Percentiles rank a stretch among this genome's conserved stretches.
Conservation (phyloP, 2,329 filamentous ascomycete species). For the Neofusicoccum sp. region DNA sequence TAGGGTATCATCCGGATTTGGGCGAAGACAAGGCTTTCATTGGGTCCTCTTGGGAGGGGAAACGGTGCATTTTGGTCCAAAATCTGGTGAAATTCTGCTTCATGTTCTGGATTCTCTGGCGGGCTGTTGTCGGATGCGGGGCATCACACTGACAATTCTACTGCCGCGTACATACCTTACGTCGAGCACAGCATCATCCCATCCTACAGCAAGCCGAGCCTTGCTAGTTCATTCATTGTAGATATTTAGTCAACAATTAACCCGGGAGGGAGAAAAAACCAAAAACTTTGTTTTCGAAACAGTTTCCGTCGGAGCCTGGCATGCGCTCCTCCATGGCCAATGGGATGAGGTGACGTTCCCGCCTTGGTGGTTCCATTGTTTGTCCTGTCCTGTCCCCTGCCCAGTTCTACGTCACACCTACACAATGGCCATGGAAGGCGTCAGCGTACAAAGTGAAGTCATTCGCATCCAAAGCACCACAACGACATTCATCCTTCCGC, state of each 20-base stretch:
- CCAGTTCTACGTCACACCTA: too few species aligned
- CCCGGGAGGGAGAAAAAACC: neutral
- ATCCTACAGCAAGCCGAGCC: slow-evolving; percentile 5
- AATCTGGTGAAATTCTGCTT: neutral
- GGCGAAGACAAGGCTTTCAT: slow-evolving; percentile 1
- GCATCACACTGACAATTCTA: neutral
- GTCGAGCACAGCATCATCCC: neutral
- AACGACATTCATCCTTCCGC: too few species aligned
- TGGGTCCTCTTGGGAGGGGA: neutral
- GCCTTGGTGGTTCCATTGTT: too few species aligned
- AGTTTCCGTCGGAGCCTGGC: too few species aligned
- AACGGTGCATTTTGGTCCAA: slow-evolving; percentile 10
- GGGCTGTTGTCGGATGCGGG: slow-evolving; percentile 13
- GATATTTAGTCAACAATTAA: neutral
- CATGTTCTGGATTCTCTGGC: neutral
- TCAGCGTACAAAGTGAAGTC: too few species aligned
- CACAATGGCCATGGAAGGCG: too few species aligned
- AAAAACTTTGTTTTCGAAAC: neutral
- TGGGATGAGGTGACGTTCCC: too few species aligned
- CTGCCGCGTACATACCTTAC: slow-evolving; percentile 5
- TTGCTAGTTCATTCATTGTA: slow-evolving; percentile 13
- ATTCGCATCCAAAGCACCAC: too few species aligned
- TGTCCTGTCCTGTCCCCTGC: too few species aligned
- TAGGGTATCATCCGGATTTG: neutral
- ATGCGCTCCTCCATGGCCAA: too few species aligned